Percentiles rank a stretch among this genome's conserved stretches.
phyloP scores from a whole-genome alignment of 192 early-diverging fungal species.

The Umbelopsis sp. region DNA sequence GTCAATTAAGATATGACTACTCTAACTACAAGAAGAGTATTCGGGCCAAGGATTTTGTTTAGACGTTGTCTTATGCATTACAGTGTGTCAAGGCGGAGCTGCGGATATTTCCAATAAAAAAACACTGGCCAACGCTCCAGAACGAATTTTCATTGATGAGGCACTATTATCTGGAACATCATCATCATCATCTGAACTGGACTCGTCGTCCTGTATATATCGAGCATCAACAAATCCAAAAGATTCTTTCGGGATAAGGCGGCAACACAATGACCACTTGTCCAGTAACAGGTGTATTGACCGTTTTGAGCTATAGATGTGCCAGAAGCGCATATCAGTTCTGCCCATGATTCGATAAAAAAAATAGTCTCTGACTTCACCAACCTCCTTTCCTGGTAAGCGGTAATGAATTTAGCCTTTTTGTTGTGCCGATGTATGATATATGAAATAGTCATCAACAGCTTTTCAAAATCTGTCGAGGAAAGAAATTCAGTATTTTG shows the following conservation, averaged over 20 bases:
- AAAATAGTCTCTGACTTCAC: neutral
- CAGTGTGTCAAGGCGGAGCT: too few species aligned
- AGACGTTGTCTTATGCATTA: too few species aligned
- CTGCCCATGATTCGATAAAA: too few species aligned
- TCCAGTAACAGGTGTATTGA: slow-evolving; percentile 63
- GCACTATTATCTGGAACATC: neutral
- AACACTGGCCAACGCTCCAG: slow-evolving; percentile 28
- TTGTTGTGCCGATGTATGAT: slow-evolving; percentile 57
- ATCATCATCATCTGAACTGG: neutral
- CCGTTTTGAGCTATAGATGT: slow-evolving; percentile 50
- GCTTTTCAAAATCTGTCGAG: slow-evolving; percentile 62
- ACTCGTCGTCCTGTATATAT: slow-evolving; percentile 23
- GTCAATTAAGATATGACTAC: too few species aligned
- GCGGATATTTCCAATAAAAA: slow-evolving; percentile 35
- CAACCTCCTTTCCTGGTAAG: slow-evolving; percentile 70
- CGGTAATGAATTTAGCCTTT: slow-evolving; percentile 60
- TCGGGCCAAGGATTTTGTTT: too few species aligned
- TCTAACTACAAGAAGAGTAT: too few species aligned
- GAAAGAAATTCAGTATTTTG: neutral
- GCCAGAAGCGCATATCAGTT: neutral
- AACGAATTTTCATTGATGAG: neutral
- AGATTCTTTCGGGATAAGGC: slow-evolving; percentile 37
- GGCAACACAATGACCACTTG: slow-evolving; percentile 56
- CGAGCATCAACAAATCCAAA: slow-evolving; percentile 41
- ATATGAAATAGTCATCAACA: slow-evolving; percentile 61